These are phyloP conservation scores for Paraphysoderma sedebokerense DNA, from an alignment of 371 early-diverging fungal genomes.

Conservation along the genomic window DNA sequence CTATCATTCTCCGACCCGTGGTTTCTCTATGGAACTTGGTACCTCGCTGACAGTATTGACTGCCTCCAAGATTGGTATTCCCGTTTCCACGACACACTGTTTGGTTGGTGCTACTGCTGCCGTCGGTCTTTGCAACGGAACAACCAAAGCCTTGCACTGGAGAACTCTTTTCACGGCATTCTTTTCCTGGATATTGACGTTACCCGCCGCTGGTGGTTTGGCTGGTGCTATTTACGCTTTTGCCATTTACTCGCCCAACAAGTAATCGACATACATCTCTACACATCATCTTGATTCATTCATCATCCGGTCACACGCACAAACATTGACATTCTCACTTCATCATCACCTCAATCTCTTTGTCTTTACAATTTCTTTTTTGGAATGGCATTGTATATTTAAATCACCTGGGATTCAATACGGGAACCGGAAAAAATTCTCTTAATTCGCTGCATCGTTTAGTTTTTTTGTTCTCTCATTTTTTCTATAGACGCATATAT, in stretches of 20 bases:
- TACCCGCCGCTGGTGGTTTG: conserved; percentile 52
- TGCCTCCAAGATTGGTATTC: conserved; percentile 59
- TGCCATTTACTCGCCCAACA: conserved; percentile 37
- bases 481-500: no score
- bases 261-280: no score
- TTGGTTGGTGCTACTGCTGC: conserved; percentile 69
- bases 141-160: conserved; percentile 58
- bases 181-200: conserved; percentile 61
- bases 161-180: conserved; percentile 46
- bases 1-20: conserved; percentile 66
- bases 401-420: no score
- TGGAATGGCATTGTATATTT: no score
- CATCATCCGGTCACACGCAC: no score
- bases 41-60: conserved; percentile 72
- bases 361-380: no score
- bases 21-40: conserved; percentile 67
- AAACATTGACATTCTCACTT: no score
- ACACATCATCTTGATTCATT: no score
- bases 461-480: no score
- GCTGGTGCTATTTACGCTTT: conserved; percentile 51
- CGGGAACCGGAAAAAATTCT: no score
- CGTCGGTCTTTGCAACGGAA: conserved; percentile 64
- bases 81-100: conserved; percentile 79
- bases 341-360: no score
- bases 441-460: no score